A percentile compares a stretch with the other conserved stretches of the same genome.
Evolutionary conservation across 495 filamentous ascomycete genomes (phyloP).

Genomic region (Penicillium pancosmium): DNA sequence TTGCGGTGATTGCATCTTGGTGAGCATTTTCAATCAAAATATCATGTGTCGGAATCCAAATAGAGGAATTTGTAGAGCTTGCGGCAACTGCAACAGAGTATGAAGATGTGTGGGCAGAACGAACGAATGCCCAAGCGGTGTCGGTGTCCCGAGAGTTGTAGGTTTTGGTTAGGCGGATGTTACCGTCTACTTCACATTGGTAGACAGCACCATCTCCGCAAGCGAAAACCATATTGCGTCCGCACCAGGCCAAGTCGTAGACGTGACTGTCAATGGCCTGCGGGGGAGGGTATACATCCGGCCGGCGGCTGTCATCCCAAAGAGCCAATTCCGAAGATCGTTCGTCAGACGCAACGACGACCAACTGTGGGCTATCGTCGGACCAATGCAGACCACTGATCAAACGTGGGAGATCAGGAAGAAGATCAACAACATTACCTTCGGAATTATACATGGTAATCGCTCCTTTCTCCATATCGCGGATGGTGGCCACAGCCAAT

Average conservation of each 20-base stretch:
- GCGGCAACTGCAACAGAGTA: constrained; percentile 41
- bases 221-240: constrained; percentile 38
- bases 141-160: constrained; percentile 33
- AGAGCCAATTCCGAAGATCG: constrained; percentile 46
- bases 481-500: constrained; percentile 71
- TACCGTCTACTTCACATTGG: constrained; percentile 46
- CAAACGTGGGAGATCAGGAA: constrained; percentile 51
- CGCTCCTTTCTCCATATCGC: constrained; percentile 60
- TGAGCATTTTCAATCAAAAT: constrained; percentile 45
- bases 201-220: constrained; percentile 45
- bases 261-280: constrained; percentile 42
- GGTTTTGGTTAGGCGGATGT: constrained; percentile 40
- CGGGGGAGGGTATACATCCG: constrained; percentile 45
- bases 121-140: constrained; percentile 44
- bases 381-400: constrained; percentile 49
- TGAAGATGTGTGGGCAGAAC: constrained; percentile 29
- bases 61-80: constrained; percentile 31
- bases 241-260: constrained; percentile 44
- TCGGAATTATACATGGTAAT: constrained; percentile 69
- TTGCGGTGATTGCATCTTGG: constrained; percentile 48
- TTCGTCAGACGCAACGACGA: constrained; percentile 47
- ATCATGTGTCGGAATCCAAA: constrained; percentile 53
- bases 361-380: constrained; percentile 39
- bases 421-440: constrained; percentile 55
- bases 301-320: constrained; percentile 47